phyloP scores from a whole-genome alignment of 805 yeast genomes.

The Debaryomyces castellii region DNA sequence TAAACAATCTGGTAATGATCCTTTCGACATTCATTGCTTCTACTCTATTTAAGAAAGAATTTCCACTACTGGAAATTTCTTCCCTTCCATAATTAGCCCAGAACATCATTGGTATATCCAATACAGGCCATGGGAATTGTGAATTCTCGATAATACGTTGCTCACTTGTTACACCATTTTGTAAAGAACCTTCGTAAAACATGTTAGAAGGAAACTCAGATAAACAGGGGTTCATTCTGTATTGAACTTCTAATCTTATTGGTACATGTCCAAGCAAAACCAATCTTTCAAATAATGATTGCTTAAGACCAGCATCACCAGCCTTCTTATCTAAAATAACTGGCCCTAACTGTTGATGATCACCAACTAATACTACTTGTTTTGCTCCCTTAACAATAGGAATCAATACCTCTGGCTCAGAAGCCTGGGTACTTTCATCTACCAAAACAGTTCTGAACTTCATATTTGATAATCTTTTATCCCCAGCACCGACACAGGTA shows the following conservation, averaged over 20 bases:
- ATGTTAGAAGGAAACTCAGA: constrained; percentile 87
- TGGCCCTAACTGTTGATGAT: constrained; percentile 94
- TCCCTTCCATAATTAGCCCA: constrained; percentile 90
- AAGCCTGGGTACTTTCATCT: constrained; percentile 92
- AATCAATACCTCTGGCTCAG: constrained; percentile 88
- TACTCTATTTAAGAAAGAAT: constrained; percentile 77
- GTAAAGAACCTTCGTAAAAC: constrained; percentile 90
- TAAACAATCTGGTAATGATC: constrained; percentile 67
- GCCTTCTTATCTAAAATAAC: constrained; percentile 80
- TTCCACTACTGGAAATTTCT: constrained; percentile 80
- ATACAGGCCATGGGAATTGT: constrained; percentile 89
- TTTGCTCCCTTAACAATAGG: constrained; percentile 88
- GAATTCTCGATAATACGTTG: constrained; percentile 57
- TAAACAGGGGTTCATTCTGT: constrained; percentile 89
- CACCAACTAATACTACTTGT: constrained; percentile 90
- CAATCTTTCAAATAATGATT: constrained; percentile 84
- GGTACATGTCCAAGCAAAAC: constrained; percentile 82
- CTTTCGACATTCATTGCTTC: constrained; percentile 90
- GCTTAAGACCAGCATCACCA: constrained; percentile 81
- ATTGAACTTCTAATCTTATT: constrained; percentile 84
- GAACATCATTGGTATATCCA: constrained; percentile 88
- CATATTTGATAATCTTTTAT: constrained; percentile 52
- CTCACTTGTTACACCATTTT: constrained; percentile 83
- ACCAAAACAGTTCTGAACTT: constrained; percentile 77
- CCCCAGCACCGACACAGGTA: constrained; percentile 94